Base-by-base conservation (phyloP, 129 eudicot genomes). In the Flaveria brownii region DNA sequence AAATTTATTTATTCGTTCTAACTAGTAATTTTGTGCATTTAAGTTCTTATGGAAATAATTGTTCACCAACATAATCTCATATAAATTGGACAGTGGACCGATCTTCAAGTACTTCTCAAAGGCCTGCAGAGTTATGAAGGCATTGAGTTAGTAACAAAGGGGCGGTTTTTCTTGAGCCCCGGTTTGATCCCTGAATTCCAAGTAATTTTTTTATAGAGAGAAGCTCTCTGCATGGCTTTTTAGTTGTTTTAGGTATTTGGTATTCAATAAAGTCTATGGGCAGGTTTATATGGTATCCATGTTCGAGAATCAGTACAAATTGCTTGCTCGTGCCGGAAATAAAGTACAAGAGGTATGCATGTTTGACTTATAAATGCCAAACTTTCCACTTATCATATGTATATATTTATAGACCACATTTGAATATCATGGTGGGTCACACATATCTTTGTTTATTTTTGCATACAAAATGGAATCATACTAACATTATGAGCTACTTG, bases 251-350 rank as follows among this genome's bases (percentile, higher is more conserved):
- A 33, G 68, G 39, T 36, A 11, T 43, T 9, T 26, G 56, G 36
- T 64, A 16, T 26, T 70, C 22, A 23, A 66, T 16, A 45, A 63
- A 66, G 50, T 75, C 52, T 1, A 46, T 23, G 68, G 73, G 78
- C 81, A 94, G 97, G 98, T 94, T 77, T 94, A 91, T 82, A 85
- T 94, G 98, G 93, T 91, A 63, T 86, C 96, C 51, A 84, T 85
- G 93, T 88, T 88, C 75, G 87, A 94, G 83, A 83, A 87, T 84
- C 91, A 91, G 71, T 94, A 88, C 86, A 94, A 88, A 77, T 79
- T 91, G 78, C 96, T 94, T 70, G 97, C 97, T 80, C 93, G 97
- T 72, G 84, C 96, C 14, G 98, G 88, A 86, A 89, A 90, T 71
- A 87, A 74, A 88, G 96, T 84, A 68, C 98, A 91, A 78, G 97